Conservation (phyloP, 345 rosid species). For the Eucalyptus pauciflora region DNA sequence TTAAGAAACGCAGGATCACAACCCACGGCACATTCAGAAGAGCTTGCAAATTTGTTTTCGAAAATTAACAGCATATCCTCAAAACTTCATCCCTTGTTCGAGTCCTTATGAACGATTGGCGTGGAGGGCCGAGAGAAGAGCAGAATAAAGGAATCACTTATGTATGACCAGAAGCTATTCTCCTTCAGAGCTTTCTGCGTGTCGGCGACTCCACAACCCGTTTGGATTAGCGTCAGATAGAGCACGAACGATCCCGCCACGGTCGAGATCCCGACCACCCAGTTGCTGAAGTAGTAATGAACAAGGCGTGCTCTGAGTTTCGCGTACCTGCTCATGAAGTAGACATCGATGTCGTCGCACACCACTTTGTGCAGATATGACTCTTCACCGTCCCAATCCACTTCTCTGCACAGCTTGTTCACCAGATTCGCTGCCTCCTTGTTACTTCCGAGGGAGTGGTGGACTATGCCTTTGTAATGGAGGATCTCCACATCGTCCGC, state of each 20-base stretch:
- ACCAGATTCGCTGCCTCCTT: slow-evolving; percentile 6
- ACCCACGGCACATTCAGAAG: not conserved
- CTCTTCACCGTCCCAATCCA: not conserved
- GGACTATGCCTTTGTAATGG: slow-evolving; percentile 3
- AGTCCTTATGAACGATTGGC: not conserved
- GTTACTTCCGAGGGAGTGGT: slow-evolving; percentile 16
- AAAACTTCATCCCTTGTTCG: not conserved
- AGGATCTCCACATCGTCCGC: slow-evolving; percentile 8
- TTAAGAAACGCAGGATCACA: not conserved
- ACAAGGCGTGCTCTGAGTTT: slow-evolving; percentile 1
- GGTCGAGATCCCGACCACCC: slow-evolving; percentile 6
- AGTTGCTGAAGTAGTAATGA: slow-evolving; percentile 9
- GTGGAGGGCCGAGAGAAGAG: not conserved
- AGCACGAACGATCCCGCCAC: not conserved
- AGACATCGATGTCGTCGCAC: not conserved
- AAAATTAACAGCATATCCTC: not conserved
- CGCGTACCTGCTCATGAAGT: not conserved
- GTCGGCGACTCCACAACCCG: not conserved
- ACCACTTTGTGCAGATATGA: slow-evolving; percentile 4
- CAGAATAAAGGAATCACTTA: not conserved
- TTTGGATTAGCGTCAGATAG: slow-evolving; percentile 5
- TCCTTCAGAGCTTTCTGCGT: not conserved
- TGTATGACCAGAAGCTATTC: not conserved
- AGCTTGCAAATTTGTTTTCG: not conserved
- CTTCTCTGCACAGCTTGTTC: slow-evolving; percentile 11